Evolutionary conservation across 1,284 basidiomycete species (phyloP), one percentile per base, ranked within the genome.

Genomic region (Pseudozyma sp.): DNA sequence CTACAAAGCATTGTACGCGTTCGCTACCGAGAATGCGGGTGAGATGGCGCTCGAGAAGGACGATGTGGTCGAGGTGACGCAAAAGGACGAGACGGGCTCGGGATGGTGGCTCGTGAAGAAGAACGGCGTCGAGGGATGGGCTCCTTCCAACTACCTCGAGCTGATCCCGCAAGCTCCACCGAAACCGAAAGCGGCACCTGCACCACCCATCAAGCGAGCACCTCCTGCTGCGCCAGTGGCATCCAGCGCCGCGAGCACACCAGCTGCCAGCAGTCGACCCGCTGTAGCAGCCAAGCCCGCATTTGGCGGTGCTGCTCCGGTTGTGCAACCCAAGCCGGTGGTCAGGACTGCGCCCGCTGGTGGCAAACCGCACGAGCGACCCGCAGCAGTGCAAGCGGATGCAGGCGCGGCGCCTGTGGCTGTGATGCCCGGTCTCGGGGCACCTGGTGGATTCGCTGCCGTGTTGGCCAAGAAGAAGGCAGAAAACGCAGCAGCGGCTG

Each of bases 31-130:
- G 5, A 92, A 97, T 84, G 90, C 91, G 37, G 95, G 95, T 30
- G 96, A 99, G 86, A 92, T 98, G 88, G 87, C 90, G 8, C 86
- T 99, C 50, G 89, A 88, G 75, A 97, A 97, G 85, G 96, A 94
- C 79, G 96, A 98, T 66, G 68, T 93, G 4, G 92, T 98, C 2
- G 94, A 98, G 85, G 88, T 99, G 13, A 87, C 95, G 54, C 91
- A 97, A 86, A 94, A 97, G 86, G 94, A 97, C 92, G 60, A 70
- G 31, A 76, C 57, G 16, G 72, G 67, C 10, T 71, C 70, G 30
- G 87, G 88, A 2, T 99, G 96, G 96, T 98, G 96, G 94, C 88
- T 98, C 45, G 91, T 98, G 53, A 93, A 92, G 87, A 95, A 93
- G 86, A 89, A 88, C 59, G 89, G 89, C 0, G 85, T 87, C 24